A percentile compares a stretch with the other conserved stretches of the same genome.
Evolutionary conservation across 2,329 filamentous ascomycete species (phyloP).

Genomic region (Aspergillus fijiensis): DNA sequence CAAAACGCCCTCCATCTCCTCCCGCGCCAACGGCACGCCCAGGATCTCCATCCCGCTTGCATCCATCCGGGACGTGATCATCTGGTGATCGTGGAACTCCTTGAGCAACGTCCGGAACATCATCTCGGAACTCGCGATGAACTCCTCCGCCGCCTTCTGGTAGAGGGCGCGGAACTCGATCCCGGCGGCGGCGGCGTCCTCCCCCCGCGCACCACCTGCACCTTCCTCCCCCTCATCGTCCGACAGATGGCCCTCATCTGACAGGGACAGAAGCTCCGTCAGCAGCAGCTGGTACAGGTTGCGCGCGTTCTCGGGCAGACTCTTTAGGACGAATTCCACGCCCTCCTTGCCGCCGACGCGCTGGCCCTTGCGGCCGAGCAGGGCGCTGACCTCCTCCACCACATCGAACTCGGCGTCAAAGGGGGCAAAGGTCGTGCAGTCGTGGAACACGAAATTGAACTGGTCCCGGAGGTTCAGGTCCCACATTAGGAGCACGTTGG

Average conservation of each 20-base stretch:
- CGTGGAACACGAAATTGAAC: conserved; percentile 87
- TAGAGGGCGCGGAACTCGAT: conserved; percentile 91
- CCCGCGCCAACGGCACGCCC: conserved; percentile 78
- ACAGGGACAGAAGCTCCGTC: conserved; percentile 73
- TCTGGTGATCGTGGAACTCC: conserved; percentile 98
- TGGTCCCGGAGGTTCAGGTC: conserved; percentile 79
- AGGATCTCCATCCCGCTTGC: conserved; percentile 79
- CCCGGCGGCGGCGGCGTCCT: conserved; percentile 57
- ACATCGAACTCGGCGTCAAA: conserved; percentile 74
- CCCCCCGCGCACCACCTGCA: conserved; percentile 20
- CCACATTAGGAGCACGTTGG: conserved; percentile 85
- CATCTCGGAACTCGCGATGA: conserved; percentile 95
- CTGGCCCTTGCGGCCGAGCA: conserved; percentile 76
- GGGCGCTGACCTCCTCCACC: conserved; percentile 84
- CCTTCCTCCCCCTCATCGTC: conserved; percentile 52
- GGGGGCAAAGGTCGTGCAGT: conserved; percentile 83
- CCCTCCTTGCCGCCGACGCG: conserved; percentile 87
- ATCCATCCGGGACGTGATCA: conserved; percentile 88
- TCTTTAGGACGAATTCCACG: conserved; percentile 85
- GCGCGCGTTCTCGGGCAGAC: conserved; percentile 86
- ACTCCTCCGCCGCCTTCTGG: conserved; percentile 93
- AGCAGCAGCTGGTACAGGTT: conserved; percentile 83
- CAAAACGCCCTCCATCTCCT: conserved; percentile 84
- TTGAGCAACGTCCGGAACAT: conserved; percentile 91
- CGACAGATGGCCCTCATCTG: conserved; percentile 52